phyloP scores from a whole-genome alignment of 768 basidiomycete species.

The Sarcomyxa edulis region DNA sequence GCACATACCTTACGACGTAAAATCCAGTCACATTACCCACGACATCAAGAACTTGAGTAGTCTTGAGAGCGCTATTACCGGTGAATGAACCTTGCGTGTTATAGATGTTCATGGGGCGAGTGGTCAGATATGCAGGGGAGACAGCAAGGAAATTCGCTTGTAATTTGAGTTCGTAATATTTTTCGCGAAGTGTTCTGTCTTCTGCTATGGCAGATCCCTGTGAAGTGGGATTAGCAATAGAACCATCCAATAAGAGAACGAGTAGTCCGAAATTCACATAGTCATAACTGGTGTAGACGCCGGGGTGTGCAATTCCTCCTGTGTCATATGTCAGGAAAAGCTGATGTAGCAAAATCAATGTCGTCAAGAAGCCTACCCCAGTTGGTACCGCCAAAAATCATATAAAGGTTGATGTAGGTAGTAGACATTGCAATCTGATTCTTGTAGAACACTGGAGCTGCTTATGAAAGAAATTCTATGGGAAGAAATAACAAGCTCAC shows the following conservation, averaged over 20 bases:
- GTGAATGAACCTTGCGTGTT: conserved; percentile 40
- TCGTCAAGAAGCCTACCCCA: conserved; percentile 30
- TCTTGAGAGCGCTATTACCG: conserved; percentile 40
- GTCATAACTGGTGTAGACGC: conserved; percentile 40
- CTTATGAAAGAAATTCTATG: background rate
- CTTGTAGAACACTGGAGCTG: conserved; percentile 39
- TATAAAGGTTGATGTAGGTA: conserved; percentile 44
- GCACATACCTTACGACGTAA: conserved; percentile 37
- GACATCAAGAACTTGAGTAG: conserved; percentile 42
- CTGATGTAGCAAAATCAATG: no score
- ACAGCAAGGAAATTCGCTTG: conserved; percentile 47
- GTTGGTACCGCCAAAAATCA: conserved; percentile 47
- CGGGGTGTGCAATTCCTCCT: conserved; percentile 32
- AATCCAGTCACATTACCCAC: conserved; percentile 44
- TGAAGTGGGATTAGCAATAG: background rate
- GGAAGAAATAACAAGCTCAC: conserved; percentile 12
- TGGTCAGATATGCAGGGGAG: conserved; percentile 45
- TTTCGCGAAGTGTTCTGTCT: conserved; percentile 46
- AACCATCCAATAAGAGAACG: background rate
- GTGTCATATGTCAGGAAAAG: background rate
- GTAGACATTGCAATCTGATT: conserved; percentile 41
- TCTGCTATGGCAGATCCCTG: conserved; percentile 47
- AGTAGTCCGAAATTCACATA: conserved; percentile 23
- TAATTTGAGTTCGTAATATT: conserved; percentile 48
- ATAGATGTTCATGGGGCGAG: conserved; percentile 35